Base-by-base conservation (phyloP, 1,139 yeast genomes). In the Taphrina confusa region DNA sequence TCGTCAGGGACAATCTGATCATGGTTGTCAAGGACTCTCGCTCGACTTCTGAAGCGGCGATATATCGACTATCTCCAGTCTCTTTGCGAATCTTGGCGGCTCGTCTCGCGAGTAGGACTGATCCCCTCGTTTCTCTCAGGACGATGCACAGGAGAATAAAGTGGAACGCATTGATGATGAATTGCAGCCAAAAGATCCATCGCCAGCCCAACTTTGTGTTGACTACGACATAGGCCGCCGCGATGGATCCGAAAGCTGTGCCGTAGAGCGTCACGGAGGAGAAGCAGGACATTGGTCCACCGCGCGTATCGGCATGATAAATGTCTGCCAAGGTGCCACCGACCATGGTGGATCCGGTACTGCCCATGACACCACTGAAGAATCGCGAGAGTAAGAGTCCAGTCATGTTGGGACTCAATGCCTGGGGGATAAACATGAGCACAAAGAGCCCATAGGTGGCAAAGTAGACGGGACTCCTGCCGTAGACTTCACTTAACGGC, bases 261-360 rank as follows among this genome's bases (percentile, higher is more conserved):
- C 90, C 91, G 56, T 83, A 71, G 20, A 68, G 59, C 1, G 88
- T 87, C 22, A 84, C 83, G 23, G 82, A 68, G 0, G 82, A 76
- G 69, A 80, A 83, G n/a, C 80, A 71, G 0, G 84, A 82, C 76
- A 84, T 74, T 1, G 87, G 87, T 33, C 74, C 67, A 57, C 80
- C 82, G 51, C 88, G 74, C 49, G 79, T 76, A 84, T 86, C 66
- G 81, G 74, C 74, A 85, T 83, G 74, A 84, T 87, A 58, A 80
- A 76, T 73, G 72, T 90, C 97, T 61, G 85, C 79, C 64, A 89
- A 80, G 3, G 95, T 83, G 63, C 96, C 97, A 63, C 92, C 94
- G 9, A 92, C 96, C 66, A 88, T 83, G 3, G 95, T 84, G 69
- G 90, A 77, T 0, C 95, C 89, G 4, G 96, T 96, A 3, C 92